These are phyloP conservation scores for Termitomyces sp. DNA, from an alignment of 768 basidiomycete genomes.

Conservation along the genomic window DNA sequence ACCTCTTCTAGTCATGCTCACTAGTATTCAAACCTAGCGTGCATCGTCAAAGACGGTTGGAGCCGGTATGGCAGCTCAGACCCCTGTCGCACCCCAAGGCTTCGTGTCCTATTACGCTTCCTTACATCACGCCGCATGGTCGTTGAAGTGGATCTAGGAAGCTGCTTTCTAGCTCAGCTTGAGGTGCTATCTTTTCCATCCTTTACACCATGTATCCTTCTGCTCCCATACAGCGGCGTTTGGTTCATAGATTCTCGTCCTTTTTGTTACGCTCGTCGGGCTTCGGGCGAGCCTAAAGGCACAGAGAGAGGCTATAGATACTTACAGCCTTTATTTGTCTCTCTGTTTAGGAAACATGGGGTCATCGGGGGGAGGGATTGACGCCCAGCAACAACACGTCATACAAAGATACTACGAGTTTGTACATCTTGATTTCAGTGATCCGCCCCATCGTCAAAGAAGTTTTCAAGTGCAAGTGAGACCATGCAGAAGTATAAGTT, in stretches of 20 bases:
- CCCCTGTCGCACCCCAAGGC: too few species aligned
- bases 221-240: slow-evolving; percentile 5
- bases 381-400: not conserved
- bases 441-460: slow-evolving; percentile 31
- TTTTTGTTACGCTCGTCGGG: too few species aligned
- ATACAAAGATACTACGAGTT: slow-evolving; percentile 1
- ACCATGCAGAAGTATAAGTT: not conserved
- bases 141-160: too few species aligned
- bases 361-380: not conserved
- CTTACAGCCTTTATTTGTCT: slow-evolving; percentile 21
- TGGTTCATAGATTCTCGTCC: slow-evolving; percentile 8
- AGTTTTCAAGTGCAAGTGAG: slow-evolving; percentile 11
- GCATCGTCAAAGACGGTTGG: too few species aligned
- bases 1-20: not conserved
- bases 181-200: not conserved
- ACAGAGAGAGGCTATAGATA: slow-evolving; percentile 14
- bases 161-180: not conserved
- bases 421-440: slow-evolving; percentile 28
- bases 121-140: not conserved
- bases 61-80: not conserved
- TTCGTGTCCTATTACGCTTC: not conserved
- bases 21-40: too few species aligned
- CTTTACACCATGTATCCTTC: slow-evolving; percentile 15
- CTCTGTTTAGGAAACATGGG: not conserved
- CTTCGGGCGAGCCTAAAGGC: not conserved